Evolutionary conservation across 129 eudicot genomes (phyloP), one percentile per base, ranked within the genome.

Genomic region (Arctium lappa): DNA sequence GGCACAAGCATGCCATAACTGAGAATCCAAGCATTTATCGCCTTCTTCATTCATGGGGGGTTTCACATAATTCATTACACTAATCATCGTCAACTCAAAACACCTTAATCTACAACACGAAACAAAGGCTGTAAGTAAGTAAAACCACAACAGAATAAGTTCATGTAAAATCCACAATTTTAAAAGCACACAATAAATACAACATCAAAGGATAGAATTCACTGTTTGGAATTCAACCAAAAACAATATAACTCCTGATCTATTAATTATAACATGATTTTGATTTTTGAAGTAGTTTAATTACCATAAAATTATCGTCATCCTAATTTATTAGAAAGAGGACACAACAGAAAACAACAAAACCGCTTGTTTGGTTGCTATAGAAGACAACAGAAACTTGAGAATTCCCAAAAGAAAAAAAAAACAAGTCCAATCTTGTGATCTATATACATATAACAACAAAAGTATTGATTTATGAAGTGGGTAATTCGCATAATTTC

Each of bases 1-100:
- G 44, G 97, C 98, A 69, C 90, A 85, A 6, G 97, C 97, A 15
- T 74, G 82, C 97, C 97, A 95, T 82, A 95, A 85, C 82, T 90
- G 93, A 7, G 97, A 86, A 77, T 95, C 97, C 89, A 95, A 79
- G 82, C 91, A 73, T 62, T 84, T 92, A 44, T 89, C 11, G 10
- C 9, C 86, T 80, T 50, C 85, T 82, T 85, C 94, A 81, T 86
- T 87, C 87, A 79, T 78, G 66, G 93, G 86, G 50, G 72, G 82
- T 69, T 70, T 84, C 82, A 81, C 75, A 48, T 86, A 77, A 77
- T 88, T 79, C 88, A 89, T 90, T n/a, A 86, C 75, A 6, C 63
- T 84, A 65, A 90, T 86, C 94, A 87, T 87, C 37, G 31, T 77
- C 12, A 69, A 70, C n/a, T 72, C 53, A 39, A 71, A 34, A 37